Base-by-base conservation (phyloP, 2,329 filamentous ascomycete species). In the Xylariomycetidae sp. region DNA sequence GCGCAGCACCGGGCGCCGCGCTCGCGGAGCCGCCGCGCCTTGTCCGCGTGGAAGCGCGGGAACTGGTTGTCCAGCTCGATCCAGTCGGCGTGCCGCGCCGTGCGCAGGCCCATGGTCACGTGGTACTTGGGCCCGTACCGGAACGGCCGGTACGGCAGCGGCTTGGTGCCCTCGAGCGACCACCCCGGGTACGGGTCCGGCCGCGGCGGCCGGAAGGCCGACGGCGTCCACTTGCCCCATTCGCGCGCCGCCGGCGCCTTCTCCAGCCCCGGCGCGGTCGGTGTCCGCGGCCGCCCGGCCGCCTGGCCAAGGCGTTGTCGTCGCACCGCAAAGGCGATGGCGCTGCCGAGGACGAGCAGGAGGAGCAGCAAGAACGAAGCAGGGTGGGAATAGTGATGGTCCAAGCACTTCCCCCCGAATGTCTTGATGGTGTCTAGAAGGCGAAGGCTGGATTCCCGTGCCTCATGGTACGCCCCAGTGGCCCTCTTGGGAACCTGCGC, bases 51-150 rank as follows among this genome's bases (percentile, higher is more conserved):
- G 54, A 70, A 93, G 33, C 73, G 74, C 1, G 78, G 70, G 54
- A 76, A 93, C 29, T 89, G 72, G 51, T 83, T 89, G 59, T 93
- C 87, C 17, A 93, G 72, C 59, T 93, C 84, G 50, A 90, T 87
- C 85, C 85, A 89, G 36, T 87, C 79, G 33, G 82, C 72, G 59
- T 76, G 79, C 19, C 75, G 66, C 62, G 85, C 72, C 7, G 67
- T 73, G n/a, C 84, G 72, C 2, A 90, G 66, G 0, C 85, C 84
- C 79, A 89, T 84, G 1, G 79, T 88, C 37, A 85, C 71, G 50
- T 83, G 73, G 56, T 88, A 87, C 40, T 79, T 82, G 6, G 83
- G 83, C 0, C 85, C 84, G 54, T 86, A 76, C 47, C 81, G 75
- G 57, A 90, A 90, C 0, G 85, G 82, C 5, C 85, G 74, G 59